These are phyloP conservation scores for Olyra latifolia DNA, from an alignment of 176 grass and related monocot species.

Conservation along the genomic window DNA sequence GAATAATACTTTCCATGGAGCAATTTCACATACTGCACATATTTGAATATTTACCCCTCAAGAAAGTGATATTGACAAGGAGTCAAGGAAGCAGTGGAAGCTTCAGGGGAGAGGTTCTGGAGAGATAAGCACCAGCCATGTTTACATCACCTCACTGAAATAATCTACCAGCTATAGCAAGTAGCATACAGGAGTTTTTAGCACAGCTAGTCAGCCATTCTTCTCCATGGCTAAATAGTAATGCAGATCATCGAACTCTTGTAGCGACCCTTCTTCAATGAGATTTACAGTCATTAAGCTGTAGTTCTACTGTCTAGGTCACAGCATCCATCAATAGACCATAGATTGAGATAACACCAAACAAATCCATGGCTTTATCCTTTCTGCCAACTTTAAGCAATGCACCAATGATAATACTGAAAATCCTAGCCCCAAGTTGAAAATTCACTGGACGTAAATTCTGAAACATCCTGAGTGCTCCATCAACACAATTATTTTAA, in stretches of 20 bases:
- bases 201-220: not conserved
- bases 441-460: not conserved
- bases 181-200: not conserved
- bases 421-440: not conserved
- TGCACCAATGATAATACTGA: not conserved
- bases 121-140: slow-evolving; percentile 7
- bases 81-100: not conserved
- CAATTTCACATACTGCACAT: not conserved
- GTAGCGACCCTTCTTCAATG: not conserved
- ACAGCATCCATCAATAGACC: not conserved
- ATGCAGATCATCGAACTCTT: not conserved
- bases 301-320: not conserved
- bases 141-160: not conserved
- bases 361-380: not conserved
- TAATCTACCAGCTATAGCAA: not conserved
- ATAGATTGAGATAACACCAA: not conserved
- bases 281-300: not conserved
- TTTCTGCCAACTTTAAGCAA: not conserved
- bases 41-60: not conserved
- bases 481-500: not conserved
- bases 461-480: not conserved
- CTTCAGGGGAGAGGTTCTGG: not conserved
- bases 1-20: not conserved
- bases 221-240: slow-evolving; percentile 2
- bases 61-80: not conserved